Base-by-base conservation (phyloP, 2,329 filamentous ascomycete species). In the Raffaelea ambrosiae region DNA sequence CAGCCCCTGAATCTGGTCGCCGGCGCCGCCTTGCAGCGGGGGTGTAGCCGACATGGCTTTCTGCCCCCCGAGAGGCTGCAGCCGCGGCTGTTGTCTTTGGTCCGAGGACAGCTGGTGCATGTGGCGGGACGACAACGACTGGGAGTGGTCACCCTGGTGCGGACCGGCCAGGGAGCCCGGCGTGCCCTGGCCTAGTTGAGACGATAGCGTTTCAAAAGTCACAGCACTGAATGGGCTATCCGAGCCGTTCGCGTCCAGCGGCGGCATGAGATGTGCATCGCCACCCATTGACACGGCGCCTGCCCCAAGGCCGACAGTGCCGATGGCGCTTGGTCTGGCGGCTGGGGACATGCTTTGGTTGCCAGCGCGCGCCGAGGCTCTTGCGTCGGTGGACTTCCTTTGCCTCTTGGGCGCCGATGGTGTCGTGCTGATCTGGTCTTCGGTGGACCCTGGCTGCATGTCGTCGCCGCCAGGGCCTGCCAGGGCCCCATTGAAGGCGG, bases 321-420 rank as follows among this genome's bases (percentile, higher is more conserved):
- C 13, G 26, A 39, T 13, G 16, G 18, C 39, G 19, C 19, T 38
- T n/a, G 40, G 35, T 38, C 35, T 43, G 9, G 49, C 43, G 2
- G 39, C 29, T 16, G 53, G 43, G 16, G 52, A 50, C 3, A 48
- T 43, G 16, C 31, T 47, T 39, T 49, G 44, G 48, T 42, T 40
- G 48, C n/a, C 46, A 19, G 35, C 35, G 49, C 43, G 62, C 46
- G 50, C 51, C 43, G 29, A 51, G 14, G 44, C 52, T 57, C 16
- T 47, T 9, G 59, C 40, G 14, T 62, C 61, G 42, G 62, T 66
- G 18, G 57, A 58, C 48, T 67, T 70, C 13, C 65, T 59, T 47
- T 66, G 64, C 26, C 65, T 59, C 49, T 70, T 71, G 2, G 64
- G 50, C 38, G 61, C 55, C 13, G 66, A 63, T 2, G 57, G 50